Conservation (phyloP, 2,329 filamentous ascomycete genomes). For the Beauveria varroae region DNA sequence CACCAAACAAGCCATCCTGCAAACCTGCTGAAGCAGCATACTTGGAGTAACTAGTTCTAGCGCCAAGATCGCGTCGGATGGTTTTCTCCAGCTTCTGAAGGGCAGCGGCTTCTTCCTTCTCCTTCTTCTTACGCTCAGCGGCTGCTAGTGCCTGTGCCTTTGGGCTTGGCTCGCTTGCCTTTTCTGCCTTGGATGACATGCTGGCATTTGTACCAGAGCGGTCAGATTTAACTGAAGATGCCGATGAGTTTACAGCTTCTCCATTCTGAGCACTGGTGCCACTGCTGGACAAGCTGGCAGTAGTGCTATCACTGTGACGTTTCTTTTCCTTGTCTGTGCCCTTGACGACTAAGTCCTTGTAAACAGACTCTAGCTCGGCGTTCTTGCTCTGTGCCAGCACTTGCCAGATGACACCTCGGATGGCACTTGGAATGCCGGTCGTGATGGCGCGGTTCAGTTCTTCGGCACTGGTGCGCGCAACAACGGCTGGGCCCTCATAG, state of each 20-base stretch:
- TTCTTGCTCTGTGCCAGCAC: slow-evolving; percentile 93
- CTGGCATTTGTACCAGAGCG: slow-evolving; percentile 54
- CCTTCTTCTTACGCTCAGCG: slow-evolving; percentile 67
- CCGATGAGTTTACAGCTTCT: slow-evolving; percentile 65
- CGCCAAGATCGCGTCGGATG: slow-evolving; percentile 84
- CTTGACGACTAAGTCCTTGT: slow-evolving; percentile 69
- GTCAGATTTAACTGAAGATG: slow-evolving; percentile 78
- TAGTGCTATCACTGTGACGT: slow-evolving; percentile 46
- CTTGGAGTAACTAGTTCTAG: slow-evolving; percentile 92
- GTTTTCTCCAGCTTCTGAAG: slow-evolving; percentile 81
- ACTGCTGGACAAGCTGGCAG: slow-evolving; percentile 45
- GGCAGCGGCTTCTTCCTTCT: slow-evolving; percentile 66
- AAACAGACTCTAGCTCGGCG: slow-evolving; percentile 79
- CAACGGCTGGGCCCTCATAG: slow-evolving; percentile 83
- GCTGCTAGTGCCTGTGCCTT: slow-evolving; percentile 58
- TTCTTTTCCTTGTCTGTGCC: slow-evolving; percentile 76
- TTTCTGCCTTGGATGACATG: slow-evolving; percentile 51
- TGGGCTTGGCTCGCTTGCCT: slow-evolving; percentile 53
- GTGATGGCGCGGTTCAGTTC: slow-evolving; percentile 88
- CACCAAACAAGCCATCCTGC: slow-evolving; percentile 87
- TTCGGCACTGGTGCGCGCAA: slow-evolving; percentile 79
- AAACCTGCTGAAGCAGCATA: slow-evolving; percentile 85
- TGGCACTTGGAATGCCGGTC: slow-evolving; percentile 86
- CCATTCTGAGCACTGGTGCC: slow-evolving; percentile 51
- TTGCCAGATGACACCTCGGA: slow-evolving; percentile 98